Percentiles rank a stretch among this genome's conserved stretches.
phyloP scores from a whole-genome alignment of 305 asterid species.

The Fraxinus angustifolia region DNA sequence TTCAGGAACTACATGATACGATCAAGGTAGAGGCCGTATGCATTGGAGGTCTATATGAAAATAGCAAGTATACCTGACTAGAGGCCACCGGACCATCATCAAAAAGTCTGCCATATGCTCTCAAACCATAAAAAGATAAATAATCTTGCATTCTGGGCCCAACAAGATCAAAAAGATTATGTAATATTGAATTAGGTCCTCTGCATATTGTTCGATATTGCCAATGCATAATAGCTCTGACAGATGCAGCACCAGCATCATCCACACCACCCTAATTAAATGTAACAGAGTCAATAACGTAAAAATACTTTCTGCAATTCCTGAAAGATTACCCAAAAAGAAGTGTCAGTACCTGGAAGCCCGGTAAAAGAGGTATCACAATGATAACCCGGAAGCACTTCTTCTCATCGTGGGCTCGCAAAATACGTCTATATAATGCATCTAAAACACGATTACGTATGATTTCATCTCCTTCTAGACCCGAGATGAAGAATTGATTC shows the following conservation, averaged over 20 bases:
- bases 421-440: slow-evolving; percentile 67
- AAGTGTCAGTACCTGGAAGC: slow-evolving; percentile 70
- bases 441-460: slow-evolving; percentile 85
- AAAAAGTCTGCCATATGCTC: slow-evolving; percentile 74
- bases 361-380: slow-evolving; percentile 95
- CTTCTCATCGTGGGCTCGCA: slow-evolving; percentile 81
- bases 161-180: slow-evolving; percentile 59
- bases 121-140: slow-evolving; percentile 81
- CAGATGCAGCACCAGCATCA: slow-evolving; percentile 98
- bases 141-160: slow-evolving; percentile 82
- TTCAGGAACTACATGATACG: neutral
- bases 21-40: neutral
- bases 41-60: neutral
- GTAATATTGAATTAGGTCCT: slow-evolving; percentile 77
- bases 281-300: slow-evolving; percentile 18
- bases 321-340: slow-evolving; percentile 13
- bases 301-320: slow-evolving; percentile 1
- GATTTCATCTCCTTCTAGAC: slow-evolving; percentile 82
- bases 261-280: slow-evolving; percentile 85
- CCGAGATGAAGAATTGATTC: slow-evolving; percentile 98
- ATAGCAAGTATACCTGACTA: slow-evolving; percentile 62
- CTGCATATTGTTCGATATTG: slow-evolving; percentile 85
- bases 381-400: slow-evolving; percentile 86
- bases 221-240: slow-evolving; percentile 99
- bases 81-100: slow-evolving; percentile 84